A percentile compares a stretch with the other conserved stretches of the same genome.
These are phyloP conservation scores for Cercospora sp. DNA, from an alignment of 2,329 filamentous ascomycete species.

Conservation along the genomic window DNA sequence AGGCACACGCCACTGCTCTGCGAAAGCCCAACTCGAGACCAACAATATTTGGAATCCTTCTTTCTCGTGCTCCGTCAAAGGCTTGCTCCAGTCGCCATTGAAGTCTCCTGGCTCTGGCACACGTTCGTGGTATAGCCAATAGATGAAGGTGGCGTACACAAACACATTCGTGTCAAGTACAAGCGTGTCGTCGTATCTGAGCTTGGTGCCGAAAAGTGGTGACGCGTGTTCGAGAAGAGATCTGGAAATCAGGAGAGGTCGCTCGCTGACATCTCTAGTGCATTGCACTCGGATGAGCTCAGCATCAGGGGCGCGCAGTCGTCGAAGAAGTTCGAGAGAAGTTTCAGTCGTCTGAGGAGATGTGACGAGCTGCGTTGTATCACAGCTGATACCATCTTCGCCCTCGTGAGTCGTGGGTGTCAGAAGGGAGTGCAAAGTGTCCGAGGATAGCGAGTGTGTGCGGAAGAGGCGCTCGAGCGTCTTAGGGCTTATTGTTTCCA, in stretches of 20 bases:
- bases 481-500: background rate
- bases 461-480: background rate
- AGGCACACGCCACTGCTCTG: background rate
- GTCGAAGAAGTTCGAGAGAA: background rate
- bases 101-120: background rate
- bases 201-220: background rate
- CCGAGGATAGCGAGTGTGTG: background rate
- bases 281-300: constrained; percentile 2
- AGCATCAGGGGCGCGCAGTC: background rate
- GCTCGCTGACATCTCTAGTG: background rate
- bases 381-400: background rate
- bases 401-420: background rate
- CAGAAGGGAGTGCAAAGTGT: background rate
- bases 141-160: constrained; percentile 1
- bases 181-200: background rate
- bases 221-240: background rate
- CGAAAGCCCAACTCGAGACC: constrained; percentile 1
- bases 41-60: background rate
- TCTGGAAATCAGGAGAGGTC: background rate
- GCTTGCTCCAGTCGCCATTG: background rate
- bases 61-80: background rate
- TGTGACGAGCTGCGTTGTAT: background rate
- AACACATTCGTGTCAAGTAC: background rate
- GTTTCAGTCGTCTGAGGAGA: background rate
- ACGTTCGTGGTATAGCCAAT: constrained; percentile 2